Evolutionary conservation across 805 yeast species (phyloP).

Genomic region (Hyphopichia homilentoma): DNA sequence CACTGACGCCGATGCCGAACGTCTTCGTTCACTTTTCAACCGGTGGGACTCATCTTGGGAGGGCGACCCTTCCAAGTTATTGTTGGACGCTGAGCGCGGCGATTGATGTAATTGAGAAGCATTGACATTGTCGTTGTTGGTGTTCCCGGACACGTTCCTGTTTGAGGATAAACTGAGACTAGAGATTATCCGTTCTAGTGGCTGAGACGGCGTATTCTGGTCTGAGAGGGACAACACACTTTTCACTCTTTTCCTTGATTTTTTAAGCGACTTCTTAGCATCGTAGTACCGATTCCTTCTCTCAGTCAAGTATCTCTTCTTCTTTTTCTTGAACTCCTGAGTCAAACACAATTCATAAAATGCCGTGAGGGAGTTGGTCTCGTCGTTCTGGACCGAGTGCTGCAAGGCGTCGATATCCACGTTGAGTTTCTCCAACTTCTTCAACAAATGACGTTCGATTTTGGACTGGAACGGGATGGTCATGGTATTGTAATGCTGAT

Average conservation of each 20-base stretch:
- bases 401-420: slow-evolving; percentile 60
- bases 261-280: slow-evolving; percentile 27
- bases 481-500: slow-evolving; percentile 31
- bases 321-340: slow-evolving; percentile 38
- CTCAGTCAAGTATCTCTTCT: slow-evolving; percentile 23
- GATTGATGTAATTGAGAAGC: neutral
- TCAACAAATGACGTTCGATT: slow-evolving; percentile 59
- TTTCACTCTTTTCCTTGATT: slow-evolving; percentile 30
- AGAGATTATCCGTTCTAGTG: slow-evolving; percentile 35
- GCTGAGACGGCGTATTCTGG: slow-evolving; percentile 24
- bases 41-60: neutral
- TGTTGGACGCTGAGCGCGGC: neutral
- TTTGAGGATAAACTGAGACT: slow-evolving; percentile 32
- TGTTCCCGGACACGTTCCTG: slow-evolving; percentile 5
- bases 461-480: slow-evolving; percentile 50
- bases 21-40: no score
- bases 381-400: slow-evolving; percentile 51
- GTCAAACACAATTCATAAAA: slow-evolving; percentile 69
- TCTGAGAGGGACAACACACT: slow-evolving; percentile 35
- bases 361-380: slow-evolving; percentile 72
- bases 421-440: slow-evolving; percentile 56
- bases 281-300: slow-evolving; percentile 29
- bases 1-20: no score
- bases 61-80: neutral
- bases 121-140: neutral